phyloP scores from a whole-genome alignment of 2,329 filamentous ascomycete genomes.

The Colletotrichum eremochloae region DNA sequence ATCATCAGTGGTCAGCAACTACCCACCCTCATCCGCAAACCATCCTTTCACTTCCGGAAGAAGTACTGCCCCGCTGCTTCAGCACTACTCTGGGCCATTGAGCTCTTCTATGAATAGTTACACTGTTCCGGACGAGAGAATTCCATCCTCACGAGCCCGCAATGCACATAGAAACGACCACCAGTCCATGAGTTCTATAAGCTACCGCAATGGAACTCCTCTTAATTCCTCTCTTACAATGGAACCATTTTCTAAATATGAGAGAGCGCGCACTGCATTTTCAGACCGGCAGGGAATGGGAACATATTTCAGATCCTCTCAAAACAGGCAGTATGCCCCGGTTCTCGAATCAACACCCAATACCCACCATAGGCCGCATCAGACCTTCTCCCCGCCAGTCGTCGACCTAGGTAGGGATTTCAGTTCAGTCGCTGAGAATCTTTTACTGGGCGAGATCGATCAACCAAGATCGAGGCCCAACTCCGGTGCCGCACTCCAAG shows the following conservation, averaged over 20 bases:
- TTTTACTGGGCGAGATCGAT: neutral
- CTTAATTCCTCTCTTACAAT: neutral
- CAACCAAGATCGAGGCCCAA: neutral
- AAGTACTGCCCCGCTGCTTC: neutral
- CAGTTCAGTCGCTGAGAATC: neutral
- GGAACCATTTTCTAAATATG: neutral
- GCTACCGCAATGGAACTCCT: neutral
- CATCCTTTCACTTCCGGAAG: neutral
- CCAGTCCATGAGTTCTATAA: neutral
- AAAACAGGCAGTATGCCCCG: neutral
- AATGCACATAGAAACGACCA: neutral
- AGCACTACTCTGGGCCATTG: neutral
- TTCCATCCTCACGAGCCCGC: neutral
- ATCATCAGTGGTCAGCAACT: neutral
- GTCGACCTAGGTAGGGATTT: neutral
- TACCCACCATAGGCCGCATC: neutral
- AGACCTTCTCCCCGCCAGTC: neutral
- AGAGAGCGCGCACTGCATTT: conserved; percentile 3
- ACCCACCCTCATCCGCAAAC: neutral
- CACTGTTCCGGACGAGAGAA: neutral
- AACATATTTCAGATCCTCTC: neutral
- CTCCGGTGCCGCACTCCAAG: neutral
- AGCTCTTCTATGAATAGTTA: neutral
- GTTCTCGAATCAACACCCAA: neutral
- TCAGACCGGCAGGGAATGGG: neutral